These are phyloP conservation scores for Salix purpurea DNA, from an alignment of 345 rosid species.

Conservation along the genomic window DNA sequence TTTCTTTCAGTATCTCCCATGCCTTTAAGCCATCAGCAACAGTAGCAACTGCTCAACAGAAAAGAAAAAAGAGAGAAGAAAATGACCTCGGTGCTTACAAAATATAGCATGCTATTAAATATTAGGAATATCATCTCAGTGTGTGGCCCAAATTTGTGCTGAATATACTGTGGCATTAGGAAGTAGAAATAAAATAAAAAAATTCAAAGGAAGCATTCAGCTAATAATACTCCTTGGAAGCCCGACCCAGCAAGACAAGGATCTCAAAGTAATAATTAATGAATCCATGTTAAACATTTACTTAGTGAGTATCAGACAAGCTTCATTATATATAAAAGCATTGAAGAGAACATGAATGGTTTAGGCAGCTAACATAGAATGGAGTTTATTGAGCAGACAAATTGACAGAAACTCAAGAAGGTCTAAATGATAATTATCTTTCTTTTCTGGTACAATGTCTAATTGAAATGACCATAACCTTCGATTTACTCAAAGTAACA, in stretches of 20 bases:
- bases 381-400: no score
- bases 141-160: neutral
- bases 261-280: no score
- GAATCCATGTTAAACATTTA: no score
- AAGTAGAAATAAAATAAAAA: neutral
- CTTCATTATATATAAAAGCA: no score
- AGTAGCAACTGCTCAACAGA: slow-evolving; percentile 53
- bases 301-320: no score
- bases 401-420: neutral
- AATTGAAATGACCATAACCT: neutral
- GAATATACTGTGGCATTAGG: neutral
- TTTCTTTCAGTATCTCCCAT: slow-evolving; percentile 84
- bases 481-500: neutral
- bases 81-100: slow-evolving; percentile 4
- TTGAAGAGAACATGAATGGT: no score
- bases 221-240: no score
- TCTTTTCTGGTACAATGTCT: neutral
- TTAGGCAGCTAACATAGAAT: no score
- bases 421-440: neutral
- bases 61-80: slow-evolving; percentile 11
- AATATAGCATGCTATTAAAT: neutral
- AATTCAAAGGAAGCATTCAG: no score
- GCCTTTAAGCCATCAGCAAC: slow-evolving; percentile 89
- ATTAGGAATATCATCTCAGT: slow-evolving; percentile 1
- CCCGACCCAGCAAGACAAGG: no score